Conservation (phyloP, 352 stramenopile genomes). For the Phytophthora fragariaefolia region DNA sequence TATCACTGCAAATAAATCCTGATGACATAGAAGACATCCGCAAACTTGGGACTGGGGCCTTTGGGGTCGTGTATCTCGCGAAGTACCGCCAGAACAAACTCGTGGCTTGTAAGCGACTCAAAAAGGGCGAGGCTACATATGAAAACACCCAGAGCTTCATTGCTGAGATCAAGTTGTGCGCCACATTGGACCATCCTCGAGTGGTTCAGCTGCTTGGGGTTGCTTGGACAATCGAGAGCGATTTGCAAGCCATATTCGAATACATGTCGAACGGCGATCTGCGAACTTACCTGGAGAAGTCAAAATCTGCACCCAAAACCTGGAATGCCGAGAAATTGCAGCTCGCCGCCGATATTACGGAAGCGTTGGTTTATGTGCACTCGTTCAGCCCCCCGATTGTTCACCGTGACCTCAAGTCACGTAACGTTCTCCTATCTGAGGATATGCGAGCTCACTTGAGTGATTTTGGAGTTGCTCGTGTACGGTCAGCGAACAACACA, state of each 20-base stretch:
- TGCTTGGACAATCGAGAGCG: conserved; percentile 59
- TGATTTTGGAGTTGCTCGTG: conserved; percentile 55
- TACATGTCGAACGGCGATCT: conserved; percentile 71
- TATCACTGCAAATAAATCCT: conserved; percentile 59
- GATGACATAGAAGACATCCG: conserved; percentile 54
- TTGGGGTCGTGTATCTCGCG: conserved; percentile 51
- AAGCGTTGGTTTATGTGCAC: conserved; percentile 75
- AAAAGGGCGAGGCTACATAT: conserved; percentile 44
- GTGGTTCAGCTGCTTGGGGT: conserved; percentile 64
- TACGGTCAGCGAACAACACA: conserved; percentile 47
- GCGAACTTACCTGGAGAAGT: conserved; percentile 41
- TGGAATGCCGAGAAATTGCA: conserved; percentile 64
- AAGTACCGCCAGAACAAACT: conserved; percentile 47
- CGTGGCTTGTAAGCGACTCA: conserved; percentile 58
- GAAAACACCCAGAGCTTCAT: conserved; percentile 59
- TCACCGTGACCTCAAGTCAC: conserved; percentile 66
- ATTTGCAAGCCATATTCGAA: conserved; percentile 68
- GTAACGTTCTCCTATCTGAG: conserved; percentile 57
- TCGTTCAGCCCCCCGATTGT: conserved; percentile 65
- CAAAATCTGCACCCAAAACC: conserved; percentile 6
- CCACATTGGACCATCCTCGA: conserved; percentile 55
- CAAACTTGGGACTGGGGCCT: conserved; percentile 44
- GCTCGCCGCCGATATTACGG: conserved; percentile 59
- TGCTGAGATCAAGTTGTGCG: conserved; percentile 60
- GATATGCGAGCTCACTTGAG: conserved; percentile 47